A percentile compares a stretch with the other conserved stretches of the same genome.
Conservation (phyloP, 2,329 filamentous ascomycete genomes). For the Cladophialophora psammophila region DNA sequence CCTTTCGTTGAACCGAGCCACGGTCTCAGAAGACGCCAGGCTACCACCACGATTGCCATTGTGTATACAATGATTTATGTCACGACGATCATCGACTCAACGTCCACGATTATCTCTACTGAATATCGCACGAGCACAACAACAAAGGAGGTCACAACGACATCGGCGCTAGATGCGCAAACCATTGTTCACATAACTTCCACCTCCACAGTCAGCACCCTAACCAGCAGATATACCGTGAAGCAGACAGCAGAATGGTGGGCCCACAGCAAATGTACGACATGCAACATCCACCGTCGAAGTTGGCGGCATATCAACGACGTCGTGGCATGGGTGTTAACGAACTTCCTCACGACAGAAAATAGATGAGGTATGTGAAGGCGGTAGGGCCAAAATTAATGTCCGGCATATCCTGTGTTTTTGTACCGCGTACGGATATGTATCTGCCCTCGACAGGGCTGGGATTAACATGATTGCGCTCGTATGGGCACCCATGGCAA, state of each 20-base stretch:
- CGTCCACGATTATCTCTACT: background rate
- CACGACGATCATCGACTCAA: background rate
- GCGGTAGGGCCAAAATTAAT: too few species aligned
- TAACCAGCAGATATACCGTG: background rate
- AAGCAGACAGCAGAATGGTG: slow-evolving; percentile 11
- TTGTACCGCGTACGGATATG: too few species aligned
- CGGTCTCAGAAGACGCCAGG: background rate
- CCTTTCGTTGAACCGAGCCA: background rate
- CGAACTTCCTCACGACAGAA: background rate
- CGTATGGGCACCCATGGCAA: background rate
- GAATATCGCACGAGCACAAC: background rate
- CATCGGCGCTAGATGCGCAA: background rate
- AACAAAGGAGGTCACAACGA: background rate
- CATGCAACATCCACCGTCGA: background rate
- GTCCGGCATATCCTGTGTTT: too few species aligned
- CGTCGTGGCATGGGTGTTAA: background rate
- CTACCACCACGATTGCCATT: background rate
- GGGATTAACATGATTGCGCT: background rate
- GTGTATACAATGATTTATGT: background rate
- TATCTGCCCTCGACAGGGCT: background rate
- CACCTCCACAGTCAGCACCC: background rate
- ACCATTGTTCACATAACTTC: slow-evolving; percentile 1
- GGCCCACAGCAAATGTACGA: background rate
- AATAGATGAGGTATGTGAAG: too few species aligned
- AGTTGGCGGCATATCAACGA: background rate